Evolutionary conservation across 192 early-diverging fungal genomes (phyloP), one percentile per base, ranked within the genome.

Genomic region (Coemansia sp.): DNA sequence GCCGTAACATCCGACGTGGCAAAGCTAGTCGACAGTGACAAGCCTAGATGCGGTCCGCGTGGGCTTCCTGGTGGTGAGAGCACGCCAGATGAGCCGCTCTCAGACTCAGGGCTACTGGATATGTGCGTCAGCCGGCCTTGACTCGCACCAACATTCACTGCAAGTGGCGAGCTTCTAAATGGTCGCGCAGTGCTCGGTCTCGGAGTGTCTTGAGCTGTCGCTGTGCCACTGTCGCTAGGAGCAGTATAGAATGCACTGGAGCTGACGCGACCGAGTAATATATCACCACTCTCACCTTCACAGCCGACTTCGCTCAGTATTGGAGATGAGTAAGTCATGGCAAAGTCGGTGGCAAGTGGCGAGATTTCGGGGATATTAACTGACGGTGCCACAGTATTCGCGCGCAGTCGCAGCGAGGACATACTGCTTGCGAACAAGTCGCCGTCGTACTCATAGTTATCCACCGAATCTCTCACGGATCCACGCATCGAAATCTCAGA

Each of bases 91-190:
- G 63, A 65, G 33, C 62, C 31, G 12, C 20, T 34, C 43, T 71
- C 65, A 10, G 65, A 64, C 18, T 58, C 73, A 12, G 73, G 73
- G 33, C 61, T 63, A 41, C 75, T 29, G 34, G 61, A 12, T 36
- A 55, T 29, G 41, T 58, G 9, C 41, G 65, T 27, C 52, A 61
- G 3, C 70, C 62, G 15, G 12, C 67, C 13, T 15, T 41, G 36
- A 62, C 66, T 12, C 50, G 50, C 5, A 4, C 50, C 50, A 52
- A 52, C 10, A 24, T 18, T 24, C 36, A 62, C 73, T 9, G 75
- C 75, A 22, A 76, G 65, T 16, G 75, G 75, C 27, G 75, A 76
- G 75, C 75, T 76, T 41, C 38, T 67, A 41, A 71, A 76, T 36
- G 75, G 69, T 33, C 69, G 69, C 15, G 65, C 64, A 8, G 43